Conservation (phyloP, 1,139 yeast species). For the Nakaseomyces uthaithaninus region DNA sequence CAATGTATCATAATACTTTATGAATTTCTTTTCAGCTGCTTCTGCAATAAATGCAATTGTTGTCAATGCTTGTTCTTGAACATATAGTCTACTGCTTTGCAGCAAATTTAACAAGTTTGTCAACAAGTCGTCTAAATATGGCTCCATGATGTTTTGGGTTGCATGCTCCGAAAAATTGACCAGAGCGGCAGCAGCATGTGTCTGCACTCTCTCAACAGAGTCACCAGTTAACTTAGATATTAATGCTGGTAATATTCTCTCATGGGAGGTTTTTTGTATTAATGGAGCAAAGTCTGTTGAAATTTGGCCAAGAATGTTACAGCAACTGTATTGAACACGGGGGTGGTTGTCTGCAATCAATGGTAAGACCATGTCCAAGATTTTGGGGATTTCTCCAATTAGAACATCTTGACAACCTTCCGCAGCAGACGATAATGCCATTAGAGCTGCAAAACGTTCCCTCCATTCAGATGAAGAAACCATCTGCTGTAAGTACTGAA, state of each 20-base stretch:
- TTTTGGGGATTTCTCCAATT: constrained; percentile 70
- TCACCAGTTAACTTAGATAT: constrained; percentile 66
- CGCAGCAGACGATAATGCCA: constrained; percentile 95
- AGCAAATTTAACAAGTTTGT: constrained; percentile 65
- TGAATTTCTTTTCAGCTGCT: constrained; percentile 86
- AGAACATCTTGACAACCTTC: constrained; percentile 93
- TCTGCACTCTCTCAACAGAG: constrained; percentile 85
- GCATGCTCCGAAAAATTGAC: constrained; percentile 94
- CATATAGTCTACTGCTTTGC: constrained; percentile 82
- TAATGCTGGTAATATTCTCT: constrained; percentile 75
- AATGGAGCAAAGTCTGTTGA: constrained; percentile 94
- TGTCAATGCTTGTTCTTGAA: constrained; percentile 93
- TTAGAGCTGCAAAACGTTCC: constrained; percentile 91
- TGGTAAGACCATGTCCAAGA: constrained; percentile 79
- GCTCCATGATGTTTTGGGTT: constrained; percentile 76
- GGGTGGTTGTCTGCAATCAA: constrained; percentile 75
- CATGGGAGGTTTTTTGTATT: constrained; percentile 75
- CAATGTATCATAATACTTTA: constrained; percentile 86
- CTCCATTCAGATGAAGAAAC: constrained; percentile 73
- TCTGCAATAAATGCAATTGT: constrained; percentile 97
- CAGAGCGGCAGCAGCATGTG: constrained; percentile 97
- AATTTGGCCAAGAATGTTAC: constrained; percentile 94
- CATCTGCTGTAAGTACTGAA: constrained; percentile 82
- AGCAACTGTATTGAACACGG: constrained; percentile 94
- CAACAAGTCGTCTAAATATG: constrained; percentile 75